Conservation (phyloP, 805 yeast genomes). For the Wickerhamomyces canadensis region DNA sequence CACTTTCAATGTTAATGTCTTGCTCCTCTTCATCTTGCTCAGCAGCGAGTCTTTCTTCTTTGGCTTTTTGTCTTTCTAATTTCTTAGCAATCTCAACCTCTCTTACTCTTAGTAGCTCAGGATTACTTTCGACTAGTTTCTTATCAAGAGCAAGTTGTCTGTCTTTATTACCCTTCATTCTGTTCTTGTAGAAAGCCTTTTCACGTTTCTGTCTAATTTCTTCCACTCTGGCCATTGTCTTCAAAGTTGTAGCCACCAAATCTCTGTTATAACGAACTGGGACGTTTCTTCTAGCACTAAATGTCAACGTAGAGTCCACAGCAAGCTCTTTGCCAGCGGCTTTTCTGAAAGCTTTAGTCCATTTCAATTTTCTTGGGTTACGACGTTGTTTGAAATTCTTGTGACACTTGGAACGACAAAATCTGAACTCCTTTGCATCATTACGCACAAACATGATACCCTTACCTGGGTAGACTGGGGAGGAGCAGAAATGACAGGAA, state of each 20-base stretch:
- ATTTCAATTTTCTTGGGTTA: conserved; percentile 94
- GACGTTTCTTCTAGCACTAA: conserved; percentile 95
- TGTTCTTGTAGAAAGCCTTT: conserved; percentile 96
- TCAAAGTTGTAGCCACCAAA: conserved; percentile 86
- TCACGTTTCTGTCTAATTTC: conserved; percentile 95
- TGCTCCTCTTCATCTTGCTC: conserved; percentile 40
- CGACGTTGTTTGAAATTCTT: conserved; percentile 96
- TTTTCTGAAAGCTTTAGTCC: conserved; percentile 99
- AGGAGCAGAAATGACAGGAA: conserved; percentile 94
- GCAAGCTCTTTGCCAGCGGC: conserved; percentile 99
- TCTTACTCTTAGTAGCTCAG: conserved; percentile 85
- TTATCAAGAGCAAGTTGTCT: conserved; percentile 78
- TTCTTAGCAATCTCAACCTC: conserved; percentile 82
- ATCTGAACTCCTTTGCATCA: conserved; percentile 95
- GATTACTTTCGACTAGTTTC: conserved; percentile 83
- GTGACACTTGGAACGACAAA: conserved; percentile 97
- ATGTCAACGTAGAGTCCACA: conserved; percentile 92
- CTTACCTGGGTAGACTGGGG: conserved; percentile 91
- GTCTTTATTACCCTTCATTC: conserved; percentile 97
- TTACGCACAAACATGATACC: conserved; percentile 98
- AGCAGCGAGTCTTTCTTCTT: conserved; percentile 42
- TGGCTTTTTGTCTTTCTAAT: conserved; percentile 66
- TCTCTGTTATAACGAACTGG: conserved; percentile 98
- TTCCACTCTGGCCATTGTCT: conserved; percentile 94
- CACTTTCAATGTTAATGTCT: conserved; percentile 42